Base-by-base conservation (phyloP, 2,329 filamentous ascomycete species). In the Sclerotinia spermophila region DNA sequence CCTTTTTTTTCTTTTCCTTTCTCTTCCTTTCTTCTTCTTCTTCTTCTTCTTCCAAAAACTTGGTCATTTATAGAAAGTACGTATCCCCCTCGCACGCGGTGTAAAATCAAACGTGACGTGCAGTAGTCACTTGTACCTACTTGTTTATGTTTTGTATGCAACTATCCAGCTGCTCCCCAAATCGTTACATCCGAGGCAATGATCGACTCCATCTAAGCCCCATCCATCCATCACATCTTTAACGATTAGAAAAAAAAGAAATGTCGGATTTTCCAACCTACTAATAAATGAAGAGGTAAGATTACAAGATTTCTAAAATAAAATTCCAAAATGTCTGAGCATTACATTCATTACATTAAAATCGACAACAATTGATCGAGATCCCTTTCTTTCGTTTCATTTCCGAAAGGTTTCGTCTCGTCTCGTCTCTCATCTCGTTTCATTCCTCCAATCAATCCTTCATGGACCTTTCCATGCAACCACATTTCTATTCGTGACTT, bases 71-170 rank as follows among this genome's bases (percentile, higher is more conserved):
- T 35, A 55, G 33, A 35, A 69, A 53, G 67, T 56, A 65, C 15
- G 45, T 65, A 69, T 44, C 67, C 59, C 67, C 59, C 59, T 51
- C 59, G 27, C 67, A 69, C 48, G 67, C 65, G 67, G 59, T 55
- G 24, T 45, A 21, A 21, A 51, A 64, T 40, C 60, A 64, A 55
- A 56, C 67, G 67, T 69, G 67, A 69, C 67, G 67, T 69, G 67
- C 67, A 69, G 66, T 55, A 55, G 51, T 27, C 61, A 40, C 19
- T 64, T 48, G 56, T 60, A 60, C 56, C 58, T 60, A 55, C 30
- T 68, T 30, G 61, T 60, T 60, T 27, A 55, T 55, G 15, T 53
- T 62, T 30, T 24, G 48, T 55, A 62, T 69, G 56, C 58, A 69
- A 24, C 10, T 53, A 68, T 40, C 56, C 67, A 62, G 48, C 64